These are phyloP conservation scores for Trichophyton simii DNA, from an alignment of 2,329 filamentous ascomycete genomes.

Conservation along the genomic window DNA sequence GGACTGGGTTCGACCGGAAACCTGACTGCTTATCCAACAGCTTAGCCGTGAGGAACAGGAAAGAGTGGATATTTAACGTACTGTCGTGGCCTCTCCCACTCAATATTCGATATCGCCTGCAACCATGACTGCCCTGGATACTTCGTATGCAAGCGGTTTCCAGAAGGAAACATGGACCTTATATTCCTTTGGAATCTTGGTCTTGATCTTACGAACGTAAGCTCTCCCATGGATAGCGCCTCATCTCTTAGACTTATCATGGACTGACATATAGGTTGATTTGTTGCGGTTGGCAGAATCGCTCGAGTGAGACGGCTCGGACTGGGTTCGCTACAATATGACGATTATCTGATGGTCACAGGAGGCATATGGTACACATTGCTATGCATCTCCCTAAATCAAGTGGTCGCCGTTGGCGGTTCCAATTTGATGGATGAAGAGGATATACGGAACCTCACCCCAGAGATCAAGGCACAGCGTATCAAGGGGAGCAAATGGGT, in stretches of 20 bases:
- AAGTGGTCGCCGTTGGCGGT: slow-evolving; percentile 42
- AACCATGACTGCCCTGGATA: not conserved
- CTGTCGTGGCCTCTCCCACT: not conserved
- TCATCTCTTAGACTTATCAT: not conserved
- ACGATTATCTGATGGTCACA: slow-evolving; percentile 46
- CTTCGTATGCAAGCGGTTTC: slow-evolving; percentile 19
- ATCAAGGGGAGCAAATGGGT: slow-evolving; percentile 49
- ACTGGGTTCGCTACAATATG: slow-evolving; percentile 39
- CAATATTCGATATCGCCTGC: not conserved
- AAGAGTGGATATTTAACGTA: not conserved
- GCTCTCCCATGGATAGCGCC: not conserved
- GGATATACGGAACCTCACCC: slow-evolving; percentile 36
- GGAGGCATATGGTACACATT: slow-evolving; percentile 45
- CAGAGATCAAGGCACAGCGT: slow-evolving; percentile 32
- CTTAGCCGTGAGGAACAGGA: not conserved
- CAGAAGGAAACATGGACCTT: slow-evolving; percentile 25
- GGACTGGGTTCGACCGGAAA: not conserved
- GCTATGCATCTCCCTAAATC: slow-evolving; percentile 43
- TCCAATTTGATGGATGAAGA: slow-evolving; percentile 47
- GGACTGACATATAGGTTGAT: not conserved
- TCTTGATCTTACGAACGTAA: not conserved
- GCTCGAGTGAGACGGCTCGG: slow-evolving; percentile 34
- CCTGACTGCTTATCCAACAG: not conserved
- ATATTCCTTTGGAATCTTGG: slow-evolving; percentile 26
- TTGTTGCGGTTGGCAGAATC: slow-evolving; percentile 16